These are phyloP conservation scores for Durotheca rogersii DNA, from an alignment of 495 filamentous ascomycete genomes.

Conservation along the genomic window DNA sequence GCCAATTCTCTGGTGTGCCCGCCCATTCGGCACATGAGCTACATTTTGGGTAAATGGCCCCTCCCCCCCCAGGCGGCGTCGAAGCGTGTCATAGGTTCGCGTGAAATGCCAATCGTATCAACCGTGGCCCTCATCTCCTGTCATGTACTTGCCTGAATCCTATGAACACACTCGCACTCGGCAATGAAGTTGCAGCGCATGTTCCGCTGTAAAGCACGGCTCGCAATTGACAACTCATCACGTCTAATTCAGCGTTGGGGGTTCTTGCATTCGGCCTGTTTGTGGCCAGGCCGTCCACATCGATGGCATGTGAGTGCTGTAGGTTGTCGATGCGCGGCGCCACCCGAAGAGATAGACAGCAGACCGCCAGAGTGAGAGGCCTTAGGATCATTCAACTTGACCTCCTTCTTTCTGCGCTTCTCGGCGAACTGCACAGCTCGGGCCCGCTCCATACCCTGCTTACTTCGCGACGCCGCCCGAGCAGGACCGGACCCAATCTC, in stretches of 20 bases:
- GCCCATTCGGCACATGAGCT: background rate
- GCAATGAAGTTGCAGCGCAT: slow-evolving; percentile 12
- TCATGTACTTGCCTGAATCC: slow-evolving; percentile 5
- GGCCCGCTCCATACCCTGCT: slow-evolving; percentile 41
- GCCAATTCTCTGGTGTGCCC: background rate
- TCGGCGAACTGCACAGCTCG: slow-evolving; percentile 50
- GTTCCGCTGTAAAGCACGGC: slow-evolving; percentile 3
- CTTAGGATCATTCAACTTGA: slow-evolving; percentile 56
- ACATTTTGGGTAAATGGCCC: slow-evolving; percentile 1
- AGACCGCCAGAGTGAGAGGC: slow-evolving; percentile 47
- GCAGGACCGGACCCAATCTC: background rate
- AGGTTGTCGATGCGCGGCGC: slow-evolving; percentile 18
- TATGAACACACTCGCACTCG: slow-evolving; percentile 6
- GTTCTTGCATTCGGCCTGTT: slow-evolving; percentile 27
- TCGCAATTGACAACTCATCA: slow-evolving; percentile 5
- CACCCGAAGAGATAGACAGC: slow-evolving; percentile 33
- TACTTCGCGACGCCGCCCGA: slow-evolving; percentile 14
- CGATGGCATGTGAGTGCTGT: slow-evolving; percentile 28
- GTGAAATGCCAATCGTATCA: slow-evolving; percentile 3
- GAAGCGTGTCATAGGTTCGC: background rate
- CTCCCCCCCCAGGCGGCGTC: background rate
- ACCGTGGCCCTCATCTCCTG: background rate
- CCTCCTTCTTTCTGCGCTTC: slow-evolving; percentile 56
- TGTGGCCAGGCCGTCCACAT: slow-evolving; percentile 36
- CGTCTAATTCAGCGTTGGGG: slow-evolving; percentile 18